Evolutionary conservation across 345 rosid species (phyloP).

Genomic region (Eucalyptus urophylla): DNA sequence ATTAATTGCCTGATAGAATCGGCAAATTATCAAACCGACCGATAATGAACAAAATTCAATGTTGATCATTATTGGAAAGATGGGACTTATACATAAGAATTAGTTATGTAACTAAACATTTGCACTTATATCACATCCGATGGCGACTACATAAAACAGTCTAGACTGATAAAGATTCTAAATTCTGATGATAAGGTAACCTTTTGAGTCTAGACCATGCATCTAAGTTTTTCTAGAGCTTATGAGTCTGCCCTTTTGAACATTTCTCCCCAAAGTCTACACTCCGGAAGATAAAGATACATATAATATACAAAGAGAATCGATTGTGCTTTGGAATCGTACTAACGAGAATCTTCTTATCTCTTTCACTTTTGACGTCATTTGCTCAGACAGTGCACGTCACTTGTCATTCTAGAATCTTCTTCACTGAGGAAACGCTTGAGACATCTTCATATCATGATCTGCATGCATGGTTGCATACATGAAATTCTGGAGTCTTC

Average conservation of each 20-base stretch:
- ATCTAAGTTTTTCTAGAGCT: not conserved
- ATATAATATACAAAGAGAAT: not conserved
- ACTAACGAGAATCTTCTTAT: not conserved
- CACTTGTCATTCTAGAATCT: not conserved
- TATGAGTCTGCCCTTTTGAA: not conserved
- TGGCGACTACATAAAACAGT: not conserved
- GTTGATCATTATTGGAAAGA: not conserved
- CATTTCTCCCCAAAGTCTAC: not conserved
- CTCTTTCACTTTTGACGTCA: not conserved
- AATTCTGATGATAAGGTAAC: not conserved
- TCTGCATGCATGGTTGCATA: not conserved
- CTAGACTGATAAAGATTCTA: not conserved
- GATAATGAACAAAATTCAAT: not conserved
- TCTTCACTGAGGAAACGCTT: not conserved
- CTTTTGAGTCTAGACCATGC: not conserved
- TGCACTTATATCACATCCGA: not conserved
- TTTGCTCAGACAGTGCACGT: not conserved
- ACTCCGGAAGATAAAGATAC: not conserved
- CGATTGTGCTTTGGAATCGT: not conserved
- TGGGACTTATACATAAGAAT: not conserved
- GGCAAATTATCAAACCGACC: not conserved
- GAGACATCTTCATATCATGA: not conserved
- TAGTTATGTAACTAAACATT: not conserved
- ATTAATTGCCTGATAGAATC: not conserved
- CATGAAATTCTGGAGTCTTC: not conserved